Evolutionary conservation across 495 filamentous ascomycete species (phyloP).

Genomic region (Penicillium macrosclerotiorum): DNA sequence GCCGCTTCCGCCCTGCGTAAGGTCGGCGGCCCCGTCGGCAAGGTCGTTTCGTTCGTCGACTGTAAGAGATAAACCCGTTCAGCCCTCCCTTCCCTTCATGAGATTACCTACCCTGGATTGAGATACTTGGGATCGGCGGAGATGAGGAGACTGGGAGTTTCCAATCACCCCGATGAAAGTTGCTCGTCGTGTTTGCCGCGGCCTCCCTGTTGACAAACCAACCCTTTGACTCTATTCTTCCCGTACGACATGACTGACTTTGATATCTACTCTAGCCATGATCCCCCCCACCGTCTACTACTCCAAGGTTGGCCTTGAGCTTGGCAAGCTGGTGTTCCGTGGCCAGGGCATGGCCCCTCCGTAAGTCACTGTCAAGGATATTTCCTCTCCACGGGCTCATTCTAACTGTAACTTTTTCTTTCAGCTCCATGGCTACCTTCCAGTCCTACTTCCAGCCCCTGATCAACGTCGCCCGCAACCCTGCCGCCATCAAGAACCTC

Average conservation of each 20-base stretch:
- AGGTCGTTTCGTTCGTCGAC: slow-evolving; percentile 76
- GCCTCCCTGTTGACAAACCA: slow-evolving; percentile 24
- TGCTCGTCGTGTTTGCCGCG: neutral
- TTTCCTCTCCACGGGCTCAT: neutral
- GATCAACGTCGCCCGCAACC: slow-evolving; percentile 66
- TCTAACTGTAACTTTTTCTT: slow-evolving; percentile 15
- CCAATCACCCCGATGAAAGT: slow-evolving; percentile 12
- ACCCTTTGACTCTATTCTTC: slow-evolving; percentile 1
- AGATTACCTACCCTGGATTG: neutral
- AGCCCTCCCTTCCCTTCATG: neutral
- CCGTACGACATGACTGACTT: slow-evolving; percentile 27
- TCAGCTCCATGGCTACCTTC: slow-evolving; percentile 73
- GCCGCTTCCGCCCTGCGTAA: slow-evolving; percentile 69
- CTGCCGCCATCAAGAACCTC: slow-evolving; percentile 47
- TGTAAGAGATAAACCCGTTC: slow-evolving; percentile 57
- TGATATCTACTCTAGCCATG: slow-evolving; percentile 57
- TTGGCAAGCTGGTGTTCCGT: slow-evolving; percentile 80
- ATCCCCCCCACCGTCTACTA: slow-evolving; percentile 89
- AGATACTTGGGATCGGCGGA: neutral
- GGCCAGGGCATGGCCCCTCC: slow-evolving; percentile 91
- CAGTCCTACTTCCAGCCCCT: slow-evolving; percentile 81
- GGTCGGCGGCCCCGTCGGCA: slow-evolving; percentile 82
- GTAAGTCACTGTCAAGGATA: slow-evolving; percentile 64
- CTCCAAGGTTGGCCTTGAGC: slow-evolving; percentile 80
- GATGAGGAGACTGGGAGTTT: neutral